A percentile compares a stretch with the other conserved stretches of the same genome.
phyloP scores from a whole-genome alignment of 306 rosid species.

The Quercus mongolica region DNA sequence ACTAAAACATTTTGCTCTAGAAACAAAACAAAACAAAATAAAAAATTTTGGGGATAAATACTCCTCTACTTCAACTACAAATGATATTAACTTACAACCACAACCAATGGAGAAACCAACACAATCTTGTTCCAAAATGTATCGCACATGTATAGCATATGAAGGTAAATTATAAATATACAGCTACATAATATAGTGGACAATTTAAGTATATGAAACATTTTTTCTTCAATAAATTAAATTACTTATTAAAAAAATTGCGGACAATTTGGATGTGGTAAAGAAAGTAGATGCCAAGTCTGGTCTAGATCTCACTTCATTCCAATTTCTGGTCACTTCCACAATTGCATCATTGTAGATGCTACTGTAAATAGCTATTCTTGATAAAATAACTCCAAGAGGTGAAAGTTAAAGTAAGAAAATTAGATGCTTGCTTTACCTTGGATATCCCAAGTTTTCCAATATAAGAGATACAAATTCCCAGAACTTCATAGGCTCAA shows the following conservation, averaged over 20 bases:
- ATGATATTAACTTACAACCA: background rate
- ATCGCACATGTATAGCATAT: background rate
- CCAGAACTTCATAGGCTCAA: slow-evolving; percentile 72
- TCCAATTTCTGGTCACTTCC: slow-evolving; percentile 1
- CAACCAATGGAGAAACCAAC: background rate
- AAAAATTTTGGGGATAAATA: background rate
- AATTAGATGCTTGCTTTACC: slow-evolving; percentile 46
- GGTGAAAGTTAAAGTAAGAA: slow-evolving; percentile 7
- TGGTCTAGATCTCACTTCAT: background rate
- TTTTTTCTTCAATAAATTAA: too few species aligned
- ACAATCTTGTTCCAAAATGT: background rate
- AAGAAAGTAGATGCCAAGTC: background rate
- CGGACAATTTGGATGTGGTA: background rate
- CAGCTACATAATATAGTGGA: background rate
- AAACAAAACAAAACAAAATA: too few species aligned
- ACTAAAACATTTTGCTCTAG: too few species aligned
- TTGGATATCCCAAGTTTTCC: slow-evolving; percentile 73
- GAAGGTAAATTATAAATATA: background rate
- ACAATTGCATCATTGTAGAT: slow-evolving; percentile 13
- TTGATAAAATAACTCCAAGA: background rate
- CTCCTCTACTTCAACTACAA: background rate
- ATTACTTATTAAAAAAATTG: too few species aligned
- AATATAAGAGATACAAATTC: slow-evolving; percentile 55
- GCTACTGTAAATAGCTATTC: slow-evolving; percentile 11
- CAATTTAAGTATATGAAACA: too few species aligned